Evolutionary conservation across 2,329 filamentous ascomycete species (phyloP), one percentile per base, ranked within the genome.

Genomic region (Pseudopithomyces maydicus): DNA sequence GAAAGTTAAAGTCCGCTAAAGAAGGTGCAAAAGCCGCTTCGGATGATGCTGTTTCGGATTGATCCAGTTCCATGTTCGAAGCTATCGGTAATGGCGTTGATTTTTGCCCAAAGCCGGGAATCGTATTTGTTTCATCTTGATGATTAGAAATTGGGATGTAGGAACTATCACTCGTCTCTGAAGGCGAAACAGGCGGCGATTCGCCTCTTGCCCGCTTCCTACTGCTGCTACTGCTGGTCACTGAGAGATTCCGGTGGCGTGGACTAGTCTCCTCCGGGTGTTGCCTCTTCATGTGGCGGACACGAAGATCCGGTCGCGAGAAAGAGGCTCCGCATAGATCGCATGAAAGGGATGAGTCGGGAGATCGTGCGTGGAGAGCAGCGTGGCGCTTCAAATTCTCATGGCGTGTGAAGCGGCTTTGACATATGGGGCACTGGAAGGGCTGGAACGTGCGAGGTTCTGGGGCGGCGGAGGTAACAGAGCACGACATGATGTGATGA

Each of bases 371-470:
- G 42, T 67, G 63, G 11, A 67, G 54, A 6, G 59, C 59, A 46
- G 59, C 56, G 52, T 67, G 64, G 46, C 63, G 56, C 52, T 67
- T 65, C 10, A 65, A 54, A 46, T 67, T 67, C 57, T 67, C 64
- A 38, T 64, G 59, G 32, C 63, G 61, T 12, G 62, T 67, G 41
- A 67, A 67, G 48, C 64, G 62, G 36, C 62, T 62, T 22, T 65
- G 63, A 29, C 63, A 65, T 19, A 63, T 43, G 4, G 57, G 33
- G 26, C 62, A 67, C 36, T 65, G 57, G 33, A 62, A 67, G 3
- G 64, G 63, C 29, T 67, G 64, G 26, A 59, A 62, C 12, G 63
- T 35, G 2, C 22, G 49, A 44, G 39, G 39, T 22, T 47, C 49
- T 19, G 41, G 8, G 41, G 39, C 22, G 38, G 29, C 23, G 6